Evolutionary conservation across 768 basidiomycete species (phyloP).

Genomic region (Grammothele lineata): DNA sequence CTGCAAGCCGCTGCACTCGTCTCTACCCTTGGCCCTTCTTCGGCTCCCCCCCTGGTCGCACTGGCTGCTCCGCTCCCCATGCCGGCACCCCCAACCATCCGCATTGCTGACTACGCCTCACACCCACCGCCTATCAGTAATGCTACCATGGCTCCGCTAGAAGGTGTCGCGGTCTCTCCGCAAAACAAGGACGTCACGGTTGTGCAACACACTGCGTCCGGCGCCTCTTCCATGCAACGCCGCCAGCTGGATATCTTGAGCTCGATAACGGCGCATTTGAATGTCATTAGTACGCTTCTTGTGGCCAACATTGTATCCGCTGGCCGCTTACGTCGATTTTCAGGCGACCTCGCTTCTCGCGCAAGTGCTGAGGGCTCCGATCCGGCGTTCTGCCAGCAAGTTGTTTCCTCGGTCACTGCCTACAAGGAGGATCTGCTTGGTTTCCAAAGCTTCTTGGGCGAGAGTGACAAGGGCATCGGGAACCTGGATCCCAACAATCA

Average conservation of each 20-base stretch:
- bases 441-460: slow-evolving; percentile 25
- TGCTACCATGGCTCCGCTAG: neutral
- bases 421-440: slow-evolving; percentile 31
- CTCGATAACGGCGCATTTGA: slow-evolving; percentile 12
- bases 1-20: slow-evolving; percentile 38
- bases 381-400: neutral
- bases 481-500: slow-evolving; percentile 43
- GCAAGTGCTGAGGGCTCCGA: neutral
- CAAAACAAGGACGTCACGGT: neutral
- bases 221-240: neutral
- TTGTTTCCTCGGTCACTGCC: slow-evolving; percentile 26
- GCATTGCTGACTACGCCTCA: slow-evolving; percentile 16
- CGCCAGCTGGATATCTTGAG: neutral
- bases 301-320: too few species aligned
- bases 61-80: slow-evolving; percentile 27
- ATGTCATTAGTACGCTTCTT: slow-evolving; percentile 21
- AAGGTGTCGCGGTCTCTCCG: neutral
- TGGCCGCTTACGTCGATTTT: too few species aligned
- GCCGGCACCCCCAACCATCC: slow-evolving; percentile 14
- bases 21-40: slow-evolving; percentile 27
- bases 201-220: slow-evolving; percentile 6
- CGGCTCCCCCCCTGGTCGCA: slow-evolving; percentile 15
- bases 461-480: slow-evolving; percentile 44
- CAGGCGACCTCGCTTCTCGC: too few species aligned
- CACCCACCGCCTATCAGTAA: slow-evolving; percentile 14